These are phyloP conservation scores for Aspergillus cristatus DNA, from an alignment of 495 filamentous ascomycete species.

Conservation along the genomic window DNA sequence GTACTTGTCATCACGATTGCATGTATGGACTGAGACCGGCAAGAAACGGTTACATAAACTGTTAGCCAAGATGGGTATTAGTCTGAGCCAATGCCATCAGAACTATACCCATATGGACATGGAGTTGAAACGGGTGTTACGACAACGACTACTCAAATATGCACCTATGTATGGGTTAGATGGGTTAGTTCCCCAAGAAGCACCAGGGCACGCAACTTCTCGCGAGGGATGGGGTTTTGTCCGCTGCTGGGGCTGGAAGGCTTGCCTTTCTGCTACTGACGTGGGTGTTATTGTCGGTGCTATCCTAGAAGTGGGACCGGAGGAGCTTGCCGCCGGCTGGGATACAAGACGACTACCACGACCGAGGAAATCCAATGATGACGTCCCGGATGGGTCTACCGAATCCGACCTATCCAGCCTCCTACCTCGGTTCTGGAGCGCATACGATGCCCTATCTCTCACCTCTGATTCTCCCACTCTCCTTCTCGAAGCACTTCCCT, in stretches of 20 bases:
- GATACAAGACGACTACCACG: slow-evolving; percentile 25
- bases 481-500: slow-evolving; percentile 64
- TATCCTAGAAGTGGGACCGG: slow-evolving; percentile 76
- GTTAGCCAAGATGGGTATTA: slow-evolving; percentile 96
- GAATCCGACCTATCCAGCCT: slow-evolving; percentile 32
- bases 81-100: slow-evolving; percentile 84
- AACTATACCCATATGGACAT: slow-evolving; percentile 98
- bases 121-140: slow-evolving; percentile 81
- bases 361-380: slow-evolving; percentile 31
- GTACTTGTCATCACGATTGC: slow-evolving; percentile 83
- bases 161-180: slow-evolving; percentile 86
- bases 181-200: slow-evolving; percentile 71
- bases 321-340: slow-evolving; percentile 27
- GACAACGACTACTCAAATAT: slow-evolving; percentile 79
- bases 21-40: slow-evolving; percentile 88
- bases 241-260: slow-evolving; percentile 94
- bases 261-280: slow-evolving; percentile 83
- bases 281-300: slow-evolving; percentile 84
- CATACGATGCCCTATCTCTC: slow-evolving; percentile 71
- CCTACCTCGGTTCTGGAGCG: slow-evolving; percentile 73
- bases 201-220: slow-evolving; percentile 34
- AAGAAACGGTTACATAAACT: slow-evolving; percentile 90
- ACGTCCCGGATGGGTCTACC: slow-evolving; percentile 11
- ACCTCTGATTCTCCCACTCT: slow-evolving; percentile 35
- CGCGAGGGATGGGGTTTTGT: slow-evolving; percentile 96